A percentile compares a stretch with the other conserved stretches of the same genome.
phyloP scores from a whole-genome alignment of 2,329 filamentous ascomycete species.

The Tricladium varicosporioides region DNA sequence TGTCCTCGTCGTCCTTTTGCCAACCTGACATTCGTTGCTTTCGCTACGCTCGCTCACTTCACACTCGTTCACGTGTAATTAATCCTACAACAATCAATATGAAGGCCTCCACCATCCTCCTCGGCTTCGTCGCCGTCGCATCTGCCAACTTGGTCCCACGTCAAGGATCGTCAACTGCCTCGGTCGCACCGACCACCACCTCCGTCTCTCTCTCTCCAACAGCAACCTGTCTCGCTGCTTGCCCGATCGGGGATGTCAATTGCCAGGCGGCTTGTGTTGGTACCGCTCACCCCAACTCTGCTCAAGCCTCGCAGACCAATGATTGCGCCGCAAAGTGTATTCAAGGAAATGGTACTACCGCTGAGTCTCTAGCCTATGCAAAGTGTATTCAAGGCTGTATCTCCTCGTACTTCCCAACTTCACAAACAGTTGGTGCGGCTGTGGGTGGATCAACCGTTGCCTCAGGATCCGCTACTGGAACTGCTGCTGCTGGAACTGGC shows the following conservation, averaged over 20 bases:
- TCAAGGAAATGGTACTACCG: background rate
- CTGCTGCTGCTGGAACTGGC: background rate
- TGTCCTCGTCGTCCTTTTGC: background rate
- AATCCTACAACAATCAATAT: background rate
- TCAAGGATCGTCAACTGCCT: background rate
- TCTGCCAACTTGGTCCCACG: background rate
- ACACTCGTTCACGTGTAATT: background rate
- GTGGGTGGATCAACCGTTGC: background rate
- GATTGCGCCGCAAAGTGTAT: background rate
- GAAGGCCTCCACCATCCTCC: background rate
- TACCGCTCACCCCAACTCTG: background rate
- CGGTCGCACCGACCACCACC: constrained; percentile 1
- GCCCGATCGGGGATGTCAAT: background rate
- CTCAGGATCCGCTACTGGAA: background rate
- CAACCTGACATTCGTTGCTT: background rate
- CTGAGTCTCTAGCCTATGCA: background rate
- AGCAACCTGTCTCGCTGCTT: background rate
- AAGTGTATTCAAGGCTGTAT: background rate
- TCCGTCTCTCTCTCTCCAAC: background rate
- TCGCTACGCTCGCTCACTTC: background rate
- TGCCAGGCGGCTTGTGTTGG: constrained; percentile 1
- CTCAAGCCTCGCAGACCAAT: background rate
- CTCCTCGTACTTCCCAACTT: constrained; percentile 1
- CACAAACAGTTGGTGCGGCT: background rate
- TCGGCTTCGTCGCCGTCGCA: background rate